A percentile compares a stretch with the other conserved stretches of the same genome.
Conservation (phyloP, 2,329 filamentous ascomycete genomes). For the Neofusicoccum umdonicola region DNA sequence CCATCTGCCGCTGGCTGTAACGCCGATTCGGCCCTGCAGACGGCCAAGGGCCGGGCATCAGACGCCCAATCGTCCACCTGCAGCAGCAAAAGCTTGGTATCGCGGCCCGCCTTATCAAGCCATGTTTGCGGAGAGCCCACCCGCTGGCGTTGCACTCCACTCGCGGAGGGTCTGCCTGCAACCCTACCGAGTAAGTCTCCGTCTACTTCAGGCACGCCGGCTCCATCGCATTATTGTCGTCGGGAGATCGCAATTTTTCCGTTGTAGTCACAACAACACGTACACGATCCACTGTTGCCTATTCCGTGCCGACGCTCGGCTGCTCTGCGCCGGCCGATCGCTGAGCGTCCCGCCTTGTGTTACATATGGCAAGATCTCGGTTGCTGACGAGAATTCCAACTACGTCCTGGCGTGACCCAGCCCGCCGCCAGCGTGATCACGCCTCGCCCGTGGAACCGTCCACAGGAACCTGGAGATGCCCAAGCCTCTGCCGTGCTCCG, state of each 20-base stretch:
- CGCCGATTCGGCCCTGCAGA: constrained; percentile 3
- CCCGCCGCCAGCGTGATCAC: not conserved
- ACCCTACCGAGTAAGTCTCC: not conserved
- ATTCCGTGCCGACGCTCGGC: not conserved
- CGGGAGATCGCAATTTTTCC: constrained; percentile 3
- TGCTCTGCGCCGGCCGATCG: not conserved
- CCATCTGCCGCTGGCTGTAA: not conserved
- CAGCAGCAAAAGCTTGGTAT: constrained; percentile 5
- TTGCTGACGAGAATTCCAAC: not conserved
- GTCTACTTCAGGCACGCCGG: not conserved
- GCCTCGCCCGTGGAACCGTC: constrained; percentile 7
- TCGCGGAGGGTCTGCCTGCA: not conserved
- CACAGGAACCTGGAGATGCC: not conserved
- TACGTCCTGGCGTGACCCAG: not conserved
- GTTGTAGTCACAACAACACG: not conserved
- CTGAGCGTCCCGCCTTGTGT: not conserved
- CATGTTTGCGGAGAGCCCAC: not conserved
- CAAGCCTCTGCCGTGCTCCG: not conserved
- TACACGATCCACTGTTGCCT: constrained; percentile 1
- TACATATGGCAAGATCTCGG: constrained; percentile 10
- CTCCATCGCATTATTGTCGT: not conserved
- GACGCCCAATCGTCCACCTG: not conserved
- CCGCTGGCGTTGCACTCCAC: not conserved
- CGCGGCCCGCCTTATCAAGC: constrained; percentile 6
- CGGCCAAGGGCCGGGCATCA: not conserved